These are phyloP conservation scores for Phyllosticta capitalensis DNA, from an alignment of 2,329 filamentous ascomycete species.

Conservation along the genomic window DNA sequence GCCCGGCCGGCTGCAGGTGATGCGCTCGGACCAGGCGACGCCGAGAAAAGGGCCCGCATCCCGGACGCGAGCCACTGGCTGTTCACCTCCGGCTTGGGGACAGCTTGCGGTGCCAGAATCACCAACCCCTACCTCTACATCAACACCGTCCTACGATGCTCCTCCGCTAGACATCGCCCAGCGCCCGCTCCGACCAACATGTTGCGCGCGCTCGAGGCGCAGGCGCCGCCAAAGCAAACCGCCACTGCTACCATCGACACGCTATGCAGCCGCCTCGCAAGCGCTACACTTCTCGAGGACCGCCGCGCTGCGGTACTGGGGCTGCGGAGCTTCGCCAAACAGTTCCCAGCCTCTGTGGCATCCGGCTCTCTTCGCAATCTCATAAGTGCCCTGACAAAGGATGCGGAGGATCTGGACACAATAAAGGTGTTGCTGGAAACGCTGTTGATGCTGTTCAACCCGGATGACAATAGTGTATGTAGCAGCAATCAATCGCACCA, in stretches of 20 bases:
- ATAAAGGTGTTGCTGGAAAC: conserved; percentile 94
- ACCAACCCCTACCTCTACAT: conserved; percentile 1
- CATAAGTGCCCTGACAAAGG: conserved; percentile 74
- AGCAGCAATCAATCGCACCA: conserved; percentile 2
- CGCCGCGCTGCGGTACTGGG: conserved; percentile 87
- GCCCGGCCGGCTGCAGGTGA: neutral
- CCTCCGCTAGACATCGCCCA: neutral
- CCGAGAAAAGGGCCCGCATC: neutral
- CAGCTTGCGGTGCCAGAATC: conserved; percentile 1
- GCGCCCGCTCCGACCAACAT: neutral
- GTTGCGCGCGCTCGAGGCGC: conserved; percentile 48
- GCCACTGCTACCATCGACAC: conserved; percentile 90
- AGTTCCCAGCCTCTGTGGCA: conserved; percentile 90
- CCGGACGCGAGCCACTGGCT: neutral
- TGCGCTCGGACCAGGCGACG: neutral
- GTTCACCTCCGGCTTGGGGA: conserved; percentile 1
- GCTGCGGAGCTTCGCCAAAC: conserved; percentile 88
- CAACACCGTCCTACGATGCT: neutral
- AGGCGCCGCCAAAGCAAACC: conserved; percentile 89
- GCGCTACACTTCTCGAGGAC: conserved; percentile 87
- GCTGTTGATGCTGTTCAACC: conserved; percentile 80
- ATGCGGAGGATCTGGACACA: conserved; percentile 91
- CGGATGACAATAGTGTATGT: conserved; percentile 51
- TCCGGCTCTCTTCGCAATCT: conserved; percentile 84
- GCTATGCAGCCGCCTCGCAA: conserved; percentile 76